phyloP scores from a whole-genome alignment of 179 eudicot species.

The Heliamphora pulchella region DNA sequence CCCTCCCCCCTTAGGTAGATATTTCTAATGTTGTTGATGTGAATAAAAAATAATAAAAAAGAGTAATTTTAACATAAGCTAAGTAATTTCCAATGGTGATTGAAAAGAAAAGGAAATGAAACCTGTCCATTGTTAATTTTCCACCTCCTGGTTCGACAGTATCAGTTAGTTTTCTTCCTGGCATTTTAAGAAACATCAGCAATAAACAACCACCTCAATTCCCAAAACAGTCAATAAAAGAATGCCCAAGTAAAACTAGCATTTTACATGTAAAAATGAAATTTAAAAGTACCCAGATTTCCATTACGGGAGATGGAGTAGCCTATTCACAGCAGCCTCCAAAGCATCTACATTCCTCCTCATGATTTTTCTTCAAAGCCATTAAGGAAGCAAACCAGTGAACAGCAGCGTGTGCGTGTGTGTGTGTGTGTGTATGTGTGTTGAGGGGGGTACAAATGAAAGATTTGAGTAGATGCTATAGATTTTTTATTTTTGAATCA shows the following conservation, averaged over 20 bases:
- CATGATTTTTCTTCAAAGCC: conserved; percentile 44
- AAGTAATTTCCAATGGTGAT: too few relatives aligned
- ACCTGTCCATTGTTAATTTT: too few relatives aligned
- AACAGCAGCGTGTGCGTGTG: background rate
- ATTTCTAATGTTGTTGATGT: too few relatives aligned
- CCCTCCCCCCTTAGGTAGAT: too few relatives aligned
- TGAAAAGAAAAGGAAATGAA: too few relatives aligned
- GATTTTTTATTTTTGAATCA: background rate
- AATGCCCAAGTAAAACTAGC: background rate
- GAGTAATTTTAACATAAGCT: too few relatives aligned
- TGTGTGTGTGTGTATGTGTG: too few relatives aligned
- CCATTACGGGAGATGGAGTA: conserved; percentile 55
- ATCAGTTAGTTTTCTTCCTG: too few relatives aligned
- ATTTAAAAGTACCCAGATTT: background rate
- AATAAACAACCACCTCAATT: too few relatives aligned
- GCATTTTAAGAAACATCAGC: too few relatives aligned
- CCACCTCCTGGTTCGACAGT: too few relatives aligned
- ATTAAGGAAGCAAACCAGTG: conserved; percentile 35
- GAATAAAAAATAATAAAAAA: too few relatives aligned
- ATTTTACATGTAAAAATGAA: background rate
- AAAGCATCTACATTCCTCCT: conserved; percentile 72
- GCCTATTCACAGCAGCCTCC: conserved; percentile 60
- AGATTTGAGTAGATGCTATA: background rate
- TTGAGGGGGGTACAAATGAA: background rate
- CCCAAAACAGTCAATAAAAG: background rate